A percentile compares a stretch with the other conserved stretches of the same genome.
These are phyloP conservation scores for Stephania yunnanensis DNA, from an alignment of 164 flowering plant species.

Conservation along the genomic window DNA sequence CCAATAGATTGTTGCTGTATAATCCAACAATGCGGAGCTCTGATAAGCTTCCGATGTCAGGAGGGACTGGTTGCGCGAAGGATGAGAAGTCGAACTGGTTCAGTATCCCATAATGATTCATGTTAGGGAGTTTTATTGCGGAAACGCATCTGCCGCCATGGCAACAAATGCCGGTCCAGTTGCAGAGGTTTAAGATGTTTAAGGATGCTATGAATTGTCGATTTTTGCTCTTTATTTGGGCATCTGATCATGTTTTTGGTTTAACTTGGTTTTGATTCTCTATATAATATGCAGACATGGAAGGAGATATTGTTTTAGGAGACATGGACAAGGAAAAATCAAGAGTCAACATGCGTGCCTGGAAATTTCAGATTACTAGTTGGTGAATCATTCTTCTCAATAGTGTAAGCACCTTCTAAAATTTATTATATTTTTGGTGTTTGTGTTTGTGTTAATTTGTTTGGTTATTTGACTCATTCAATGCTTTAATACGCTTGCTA, in stretches of 20 bases:
- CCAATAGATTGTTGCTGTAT: conserved; percentile 27
- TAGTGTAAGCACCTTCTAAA: no score
- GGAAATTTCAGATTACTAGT: no score
- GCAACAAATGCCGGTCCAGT: conserved; percentile 40
- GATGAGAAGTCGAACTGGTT: conserved; percentile 27
- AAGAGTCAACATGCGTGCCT: no score
- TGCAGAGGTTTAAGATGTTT: conserved; percentile 25
- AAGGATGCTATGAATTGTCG: conserved; percentile 29
- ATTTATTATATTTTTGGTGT: no score
- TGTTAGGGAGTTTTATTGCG: conserved; percentile 16
- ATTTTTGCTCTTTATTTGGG: conserved; percentile 3
- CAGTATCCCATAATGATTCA: conserved; percentile 28
- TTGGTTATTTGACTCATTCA: no score
- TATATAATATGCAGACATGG: no score
- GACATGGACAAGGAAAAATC: no score
- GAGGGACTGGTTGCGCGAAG: conserved; percentile 24
- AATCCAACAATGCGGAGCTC: conserved; percentile 21
- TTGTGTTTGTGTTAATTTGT: no score
- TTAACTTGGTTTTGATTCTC: background rate
- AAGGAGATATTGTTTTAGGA: no score
- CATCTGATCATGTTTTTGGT: background rate
- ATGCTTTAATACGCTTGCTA: no score
- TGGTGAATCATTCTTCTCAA: no score
- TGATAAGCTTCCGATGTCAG: conserved; percentile 25
- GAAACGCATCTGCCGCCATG: conserved; percentile 15